phyloP scores from a whole-genome alignment of 2,329 filamentous ascomycete species.

The Phialophora chinensis region DNA sequence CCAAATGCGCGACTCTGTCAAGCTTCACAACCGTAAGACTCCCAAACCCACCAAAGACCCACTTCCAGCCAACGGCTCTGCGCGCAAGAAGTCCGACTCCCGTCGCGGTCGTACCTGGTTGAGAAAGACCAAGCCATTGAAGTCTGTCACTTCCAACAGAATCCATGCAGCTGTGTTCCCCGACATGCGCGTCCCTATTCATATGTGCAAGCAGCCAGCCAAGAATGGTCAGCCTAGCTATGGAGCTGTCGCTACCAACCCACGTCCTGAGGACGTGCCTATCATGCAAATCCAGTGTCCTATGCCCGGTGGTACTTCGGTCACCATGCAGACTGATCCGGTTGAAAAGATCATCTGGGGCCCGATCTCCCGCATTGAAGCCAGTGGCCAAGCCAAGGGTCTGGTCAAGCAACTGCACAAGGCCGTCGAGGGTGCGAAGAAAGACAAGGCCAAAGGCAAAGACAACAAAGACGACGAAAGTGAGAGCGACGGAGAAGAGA shows the following conservation, averaged over 20 bases:
- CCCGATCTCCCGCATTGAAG: slow-evolving; percentile 21
- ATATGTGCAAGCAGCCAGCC: slow-evolving; percentile 4
- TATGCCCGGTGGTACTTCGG: slow-evolving; percentile 21
- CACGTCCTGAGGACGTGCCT: not conserved
- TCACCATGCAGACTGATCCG: slow-evolving; percentile 21
- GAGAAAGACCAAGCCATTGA: not conserved
- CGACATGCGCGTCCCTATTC: slow-evolving; percentile 25
- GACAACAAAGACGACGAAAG: not conserved
- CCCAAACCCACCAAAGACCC: not conserved
- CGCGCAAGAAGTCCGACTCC: not conserved
- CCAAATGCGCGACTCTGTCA: not conserved
- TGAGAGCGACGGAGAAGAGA: slow-evolving; percentile 6
- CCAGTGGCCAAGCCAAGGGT: slow-evolving; percentile 17
- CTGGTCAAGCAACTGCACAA: slow-evolving; percentile 21
- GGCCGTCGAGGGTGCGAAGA: slow-evolving; percentile 5
- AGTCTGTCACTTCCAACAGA: slow-evolving; percentile 10
- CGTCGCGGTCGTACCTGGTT: not conserved
- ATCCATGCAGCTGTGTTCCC: slow-evolving; percentile 25
- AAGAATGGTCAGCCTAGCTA: slow-evolving; percentile 1
- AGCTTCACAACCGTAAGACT: not conserved
- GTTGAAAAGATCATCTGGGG: slow-evolving; percentile 29
- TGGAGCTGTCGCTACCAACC: not conserved
- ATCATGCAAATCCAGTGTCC: slow-evolving; percentile 27
- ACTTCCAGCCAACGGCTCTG: not conserved
- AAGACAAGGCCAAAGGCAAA: not conserved